Conservation (phyloP, 2,329 filamentous ascomycete genomes). For the Fusarium redolens region DNA sequence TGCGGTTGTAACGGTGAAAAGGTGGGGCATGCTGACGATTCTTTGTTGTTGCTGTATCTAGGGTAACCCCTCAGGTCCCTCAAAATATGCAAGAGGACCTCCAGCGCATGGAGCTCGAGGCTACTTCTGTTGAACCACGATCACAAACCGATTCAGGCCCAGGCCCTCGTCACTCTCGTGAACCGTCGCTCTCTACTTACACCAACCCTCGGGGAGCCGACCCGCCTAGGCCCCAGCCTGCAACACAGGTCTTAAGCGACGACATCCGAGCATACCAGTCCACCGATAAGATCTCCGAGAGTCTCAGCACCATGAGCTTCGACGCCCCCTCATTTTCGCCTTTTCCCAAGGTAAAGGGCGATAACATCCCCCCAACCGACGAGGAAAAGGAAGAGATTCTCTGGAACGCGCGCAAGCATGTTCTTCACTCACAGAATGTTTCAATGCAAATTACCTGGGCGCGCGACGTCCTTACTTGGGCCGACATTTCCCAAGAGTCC, state of each 20-base stretch:
- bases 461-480: conserved; percentile 88
- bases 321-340: conserved; percentile 85
- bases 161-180: conserved; percentile 54
- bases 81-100: conserved; percentile 97
- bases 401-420: conserved; percentile 83
- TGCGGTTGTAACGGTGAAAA: conserved; percentile 44
- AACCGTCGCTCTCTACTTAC: conserved; percentile 58
- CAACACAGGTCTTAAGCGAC: conserved; percentile 50
- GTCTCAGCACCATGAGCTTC: conserved; percentile 59
- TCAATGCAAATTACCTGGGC: conserved; percentile 98
- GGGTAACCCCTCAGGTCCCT: conserved; percentile 94
- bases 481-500: conserved; percentile 84
- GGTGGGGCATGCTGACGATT: conserved; percentile 54
- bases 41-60: conserved; percentile 57
- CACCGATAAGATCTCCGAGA: conserved; percentile 50
- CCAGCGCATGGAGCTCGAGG: conserved; percentile 88
- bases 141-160: conserved; percentile 47
- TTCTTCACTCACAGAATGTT: conserved; percentile 93
- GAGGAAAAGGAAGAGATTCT: conserved; percentile 93
- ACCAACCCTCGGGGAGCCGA: conserved; percentile 47
- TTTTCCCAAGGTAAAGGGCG: conserved; percentile 86
- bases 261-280: conserved; percentile 55
- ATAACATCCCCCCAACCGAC: conserved; percentile 92
- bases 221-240: conserved; percentile 47
- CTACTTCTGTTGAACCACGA: conserved; percentile 60